Base-by-base conservation (phyloP, 2,329 filamentous ascomycete genomes). In the Domatiomyces catenatus region DNA sequence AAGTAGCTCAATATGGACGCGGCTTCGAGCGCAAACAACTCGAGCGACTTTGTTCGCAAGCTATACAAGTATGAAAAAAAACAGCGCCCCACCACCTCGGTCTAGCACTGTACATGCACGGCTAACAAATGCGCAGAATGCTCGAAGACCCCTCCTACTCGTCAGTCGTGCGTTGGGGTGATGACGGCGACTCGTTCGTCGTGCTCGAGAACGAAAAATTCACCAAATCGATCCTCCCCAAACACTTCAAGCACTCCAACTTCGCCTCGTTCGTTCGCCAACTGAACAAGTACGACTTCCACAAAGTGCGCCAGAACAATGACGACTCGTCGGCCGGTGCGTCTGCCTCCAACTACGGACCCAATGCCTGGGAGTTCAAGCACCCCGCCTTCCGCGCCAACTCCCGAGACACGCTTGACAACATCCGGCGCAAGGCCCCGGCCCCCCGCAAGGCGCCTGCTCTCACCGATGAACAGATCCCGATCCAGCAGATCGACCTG, bases 211-310 rank as follows among this genome's bases (percentile, higher is more conserved):
- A 95, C 75, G 90, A 96, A 67, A 94, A 94, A 67, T 98, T 98
- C 64, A 96, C 92, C 19, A 94, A 95, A 66, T 84, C 86, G 42
- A 94, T 98, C 60, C 79, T 98, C 15, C 92, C 92, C 2, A 95
- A 96, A 65, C 88, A 96, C 63, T 98, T 98, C 75, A 98, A 98
- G 69, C 92, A 96, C 70, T 94, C 87, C 76, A 95, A 95, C 67
- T 95, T 95, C 71, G 89, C 89, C 28, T 94, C 88, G 68, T 95
- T 95, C 64, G 89, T 95, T 52, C 84, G 89, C 47, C 89, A 95
- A 66, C 72, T 95, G 52, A 95, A 95, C 72, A 95, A 95, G 66
- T 95, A 94, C 67, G 89, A 94, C 64, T 98, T 98, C 61, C 92
- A 98, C 74, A 98, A 98, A 74, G 89, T 96, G 56, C 80, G 92